A percentile compares a stretch with the other conserved stretches of the same genome.
These are phyloP conservation scores for Yamadazyma sp. DNA, from an alignment of 1,139 yeast species.

Conservation along the genomic window DNA sequence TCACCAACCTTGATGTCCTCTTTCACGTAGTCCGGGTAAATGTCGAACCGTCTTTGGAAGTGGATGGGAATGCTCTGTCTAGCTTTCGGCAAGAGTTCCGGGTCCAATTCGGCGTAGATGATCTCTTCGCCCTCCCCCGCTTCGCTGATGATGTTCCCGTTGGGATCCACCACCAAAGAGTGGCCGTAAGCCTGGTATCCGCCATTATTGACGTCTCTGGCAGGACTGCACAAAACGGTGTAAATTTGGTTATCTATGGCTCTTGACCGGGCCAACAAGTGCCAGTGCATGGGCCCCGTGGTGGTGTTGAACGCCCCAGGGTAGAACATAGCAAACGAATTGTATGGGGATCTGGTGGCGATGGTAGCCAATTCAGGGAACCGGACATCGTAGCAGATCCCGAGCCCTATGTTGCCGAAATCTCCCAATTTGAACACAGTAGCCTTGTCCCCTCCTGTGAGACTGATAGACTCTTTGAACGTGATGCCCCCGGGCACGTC, in stretches of 20 bases:
- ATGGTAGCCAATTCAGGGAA: constrained; percentile 87
- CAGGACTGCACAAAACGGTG: constrained; percentile 83
- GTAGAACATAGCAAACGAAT: constrained; percentile 85
- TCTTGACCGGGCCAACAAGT: constrained; percentile 76
- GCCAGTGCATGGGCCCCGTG: constrained; percentile 96
- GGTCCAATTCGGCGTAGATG: constrained; percentile 75
- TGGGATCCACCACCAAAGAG: constrained; percentile 82
- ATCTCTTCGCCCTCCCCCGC: constrained; percentile 87
- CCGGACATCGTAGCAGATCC: constrained; percentile 89
- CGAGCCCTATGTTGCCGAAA: constrained; percentile 80
- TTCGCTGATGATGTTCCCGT: constrained; percentile 76
- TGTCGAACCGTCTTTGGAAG: constrained; percentile 75
- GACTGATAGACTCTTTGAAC: constrained; percentile 75
- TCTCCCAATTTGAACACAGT: constrained; percentile 71
- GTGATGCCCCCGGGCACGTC: constrained; percentile 88
- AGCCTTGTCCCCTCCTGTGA: constrained; percentile 77
- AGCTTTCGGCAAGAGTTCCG: constrained; percentile 56
- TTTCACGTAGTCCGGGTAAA: constrained; percentile 68
- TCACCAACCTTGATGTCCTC: constrained; percentile 43
- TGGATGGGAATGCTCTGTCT: constrained; percentile 78
- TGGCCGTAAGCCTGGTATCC: constrained; percentile 94
- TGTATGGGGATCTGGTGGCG: constrained; percentile 66
- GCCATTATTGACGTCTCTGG: constrained; percentile 64
- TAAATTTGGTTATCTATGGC: constrained; percentile 89
- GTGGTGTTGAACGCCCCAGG: constrained; percentile 97